Percentiles rank a stretch among this genome's conserved stretches.
These are phyloP conservation scores for Capsicum pubescens DNA, from an alignment of 257 asterid species.

Conservation along the genomic window DNA sequence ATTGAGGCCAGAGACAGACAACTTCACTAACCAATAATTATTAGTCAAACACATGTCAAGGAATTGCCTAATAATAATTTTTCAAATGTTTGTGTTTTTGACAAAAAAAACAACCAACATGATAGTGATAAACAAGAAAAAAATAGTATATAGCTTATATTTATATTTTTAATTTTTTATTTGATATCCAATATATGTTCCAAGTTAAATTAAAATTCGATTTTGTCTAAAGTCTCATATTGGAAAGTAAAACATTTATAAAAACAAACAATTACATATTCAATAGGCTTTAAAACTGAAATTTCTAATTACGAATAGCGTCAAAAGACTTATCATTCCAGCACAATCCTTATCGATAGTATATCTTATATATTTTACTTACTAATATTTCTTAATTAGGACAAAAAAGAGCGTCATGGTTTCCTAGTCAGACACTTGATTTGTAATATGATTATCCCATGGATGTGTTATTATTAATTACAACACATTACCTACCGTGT, in stretches of 20 bases:
- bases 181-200: not conserved
- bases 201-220: not conserved
- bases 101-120: slow-evolving; percentile 21
- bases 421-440: slow-evolving; percentile 24
- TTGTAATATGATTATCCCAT: slow-evolving; percentile 23
- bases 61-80: not conserved
- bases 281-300: not conserved
- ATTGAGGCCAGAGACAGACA: not conserved
- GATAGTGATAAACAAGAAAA: not conserved
- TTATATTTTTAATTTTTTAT: not conserved
- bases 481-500: slow-evolving; percentile 24
- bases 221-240: not conserved
- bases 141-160: too few relatives aligned
- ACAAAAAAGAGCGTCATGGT: not conserved
- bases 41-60: slow-evolving; percentile 32
- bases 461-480: not conserved
- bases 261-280: not conserved
- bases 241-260: not conserved
- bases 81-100: not conserved
- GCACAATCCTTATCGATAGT: too few relatives aligned
- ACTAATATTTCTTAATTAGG: not conserved
- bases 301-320: too few relatives aligned
- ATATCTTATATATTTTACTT: not conserved
- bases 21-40: slow-evolving; percentile 15
- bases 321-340: too few relatives aligned